Evolutionary conservation across 2,329 filamentous ascomycete species (phyloP).

Genomic region (Anthostomella pinea): DNA sequence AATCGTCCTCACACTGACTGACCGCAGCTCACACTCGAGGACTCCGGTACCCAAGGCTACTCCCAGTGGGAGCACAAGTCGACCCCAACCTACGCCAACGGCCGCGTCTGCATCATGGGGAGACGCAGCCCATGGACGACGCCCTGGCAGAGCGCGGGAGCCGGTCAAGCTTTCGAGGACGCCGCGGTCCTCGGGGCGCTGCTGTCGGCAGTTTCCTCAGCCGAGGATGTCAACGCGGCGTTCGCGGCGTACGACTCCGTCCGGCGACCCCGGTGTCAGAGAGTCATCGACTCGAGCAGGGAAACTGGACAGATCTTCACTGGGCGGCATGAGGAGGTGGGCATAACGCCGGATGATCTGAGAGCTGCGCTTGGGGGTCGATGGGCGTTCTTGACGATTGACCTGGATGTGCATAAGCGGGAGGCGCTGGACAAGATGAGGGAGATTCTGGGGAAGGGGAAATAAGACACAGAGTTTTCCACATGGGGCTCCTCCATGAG

Average conservation of each 20-base stretch:
- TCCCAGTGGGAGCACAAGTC: slow-evolving; percentile 18
- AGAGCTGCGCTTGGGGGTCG: no score
- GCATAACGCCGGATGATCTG: no score
- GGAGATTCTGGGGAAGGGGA: no score
- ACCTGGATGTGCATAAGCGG: no score
- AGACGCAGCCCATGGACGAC: slow-evolving; percentile 18
- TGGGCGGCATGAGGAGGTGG: no score
- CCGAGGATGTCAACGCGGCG: slow-evolving; percentile 1
- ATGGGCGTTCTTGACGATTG: no score
- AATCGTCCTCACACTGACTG: slow-evolving; percentile 1
- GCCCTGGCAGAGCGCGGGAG: slow-evolving; percentile 16
- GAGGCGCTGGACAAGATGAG: no score
- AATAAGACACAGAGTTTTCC: no score
- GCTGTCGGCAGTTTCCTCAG: slow-evolving; percentile 1
- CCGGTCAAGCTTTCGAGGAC: slow-evolving; percentile 17
- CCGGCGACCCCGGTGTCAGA: slow-evolving; percentile 12
- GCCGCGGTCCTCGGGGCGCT: slow-evolving; percentile 12
- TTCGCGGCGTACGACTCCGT: slow-evolving; percentile 12
- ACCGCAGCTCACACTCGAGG: slow-evolving; percentile 13
- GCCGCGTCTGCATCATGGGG: slow-evolving; percentile 13
- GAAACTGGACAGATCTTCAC: slow-evolving; percentile 16
- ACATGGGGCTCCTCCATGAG: no score
- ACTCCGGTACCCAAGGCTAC: slow-evolving; percentile 7
- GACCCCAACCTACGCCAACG: slow-evolving; percentile 12
- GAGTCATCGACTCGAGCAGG: slow-evolving; percentile 14